Conservation (phyloP, 352 stramenopile genomes). For the Phytophthora capsici region DNA sequence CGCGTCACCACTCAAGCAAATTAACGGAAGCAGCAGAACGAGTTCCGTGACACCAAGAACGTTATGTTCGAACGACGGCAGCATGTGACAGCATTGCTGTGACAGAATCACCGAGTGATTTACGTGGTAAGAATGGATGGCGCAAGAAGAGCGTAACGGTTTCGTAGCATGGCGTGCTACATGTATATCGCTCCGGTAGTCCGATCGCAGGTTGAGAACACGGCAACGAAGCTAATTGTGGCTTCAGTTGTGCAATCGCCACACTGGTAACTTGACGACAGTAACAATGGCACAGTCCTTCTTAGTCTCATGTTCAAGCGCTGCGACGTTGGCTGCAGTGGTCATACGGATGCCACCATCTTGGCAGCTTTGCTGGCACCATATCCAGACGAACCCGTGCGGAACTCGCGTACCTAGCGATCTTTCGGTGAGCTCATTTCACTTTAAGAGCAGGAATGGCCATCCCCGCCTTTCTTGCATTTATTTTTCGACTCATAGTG, state of each 20-base stretch:
- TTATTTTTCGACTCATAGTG: slow-evolving; percentile 37
- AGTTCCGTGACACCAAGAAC: too few species aligned
- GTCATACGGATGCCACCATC: too few species aligned
- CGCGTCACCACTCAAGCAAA: too few species aligned
- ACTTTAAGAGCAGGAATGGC: too few species aligned
- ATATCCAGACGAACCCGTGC: slow-evolving; percentile 15
- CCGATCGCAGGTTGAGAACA: too few species aligned
- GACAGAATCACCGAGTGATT: background rate
- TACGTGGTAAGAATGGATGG: background rate
- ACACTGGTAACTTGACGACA: slow-evolving; percentile 1
- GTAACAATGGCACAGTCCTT: background rate
- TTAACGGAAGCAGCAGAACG: too few species aligned
- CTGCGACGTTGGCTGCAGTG: too few species aligned
- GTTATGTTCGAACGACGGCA: too few species aligned
- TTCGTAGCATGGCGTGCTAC: slow-evolving; percentile 14
- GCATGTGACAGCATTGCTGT: too few species aligned
- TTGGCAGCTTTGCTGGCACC: background rate
- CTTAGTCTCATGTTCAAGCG: background rate
- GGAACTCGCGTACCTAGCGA: slow-evolving; percentile 26
- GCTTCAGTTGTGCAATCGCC: slow-evolving; percentile 1
- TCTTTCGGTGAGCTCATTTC: slow-evolving; percentile 8
- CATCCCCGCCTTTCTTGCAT: slow-evolving; percentile 8
- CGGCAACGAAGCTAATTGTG: too few species aligned
- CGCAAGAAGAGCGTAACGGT: slow-evolving; percentile 20
- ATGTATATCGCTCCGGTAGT: too few species aligned